Percentiles rank a stretch among this genome's conserved stretches.
Evolutionary conservation across 2,329 filamentous ascomycete species (phyloP).

Genomic region (Aureobasidium sp.): DNA sequence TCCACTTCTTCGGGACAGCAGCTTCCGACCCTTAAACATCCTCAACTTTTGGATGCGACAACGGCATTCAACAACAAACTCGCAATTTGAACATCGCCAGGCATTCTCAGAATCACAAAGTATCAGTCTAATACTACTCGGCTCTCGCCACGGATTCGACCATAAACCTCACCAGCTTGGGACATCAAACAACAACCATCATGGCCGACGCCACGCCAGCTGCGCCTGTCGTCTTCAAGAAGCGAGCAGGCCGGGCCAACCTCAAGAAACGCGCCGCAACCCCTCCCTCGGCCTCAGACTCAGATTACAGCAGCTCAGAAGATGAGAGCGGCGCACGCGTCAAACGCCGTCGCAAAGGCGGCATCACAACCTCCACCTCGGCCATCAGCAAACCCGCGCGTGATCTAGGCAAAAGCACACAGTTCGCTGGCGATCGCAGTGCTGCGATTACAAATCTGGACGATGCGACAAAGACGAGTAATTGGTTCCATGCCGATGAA

Average conservation of each 20-base stretch:
- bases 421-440: constrained; percentile 52
- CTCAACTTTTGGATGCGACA: neutral
- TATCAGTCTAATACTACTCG: too few species aligned
- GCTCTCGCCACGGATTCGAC: neutral
- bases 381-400: constrained; percentile 29
- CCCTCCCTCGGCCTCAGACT: constrained; percentile 58
- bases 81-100: neutral
- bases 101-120: neutral
- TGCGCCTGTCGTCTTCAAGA: constrained; percentile 66
- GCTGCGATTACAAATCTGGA: constrained; percentile 60
- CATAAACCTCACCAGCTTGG: neutral
- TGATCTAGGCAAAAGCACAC: constrained; percentile 31
- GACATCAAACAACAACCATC: constrained; percentile 2
- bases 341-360: constrained; percentile 69
- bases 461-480: constrained; percentile 81
- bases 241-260: constrained; percentile 70
- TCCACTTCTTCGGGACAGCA: neutral
- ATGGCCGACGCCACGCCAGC: constrained; percentile 25
- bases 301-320: constrained; percentile 60
- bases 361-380: constrained; percentile 56
- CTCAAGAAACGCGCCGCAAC: constrained; percentile 75
- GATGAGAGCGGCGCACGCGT: constrained; percentile 68
- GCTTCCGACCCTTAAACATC: neutral
- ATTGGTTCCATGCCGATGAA: constrained; percentile 78
- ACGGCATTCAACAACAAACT: neutral